Conservation (phyloP, 805 yeast species). For the Candida berthetii region DNA sequence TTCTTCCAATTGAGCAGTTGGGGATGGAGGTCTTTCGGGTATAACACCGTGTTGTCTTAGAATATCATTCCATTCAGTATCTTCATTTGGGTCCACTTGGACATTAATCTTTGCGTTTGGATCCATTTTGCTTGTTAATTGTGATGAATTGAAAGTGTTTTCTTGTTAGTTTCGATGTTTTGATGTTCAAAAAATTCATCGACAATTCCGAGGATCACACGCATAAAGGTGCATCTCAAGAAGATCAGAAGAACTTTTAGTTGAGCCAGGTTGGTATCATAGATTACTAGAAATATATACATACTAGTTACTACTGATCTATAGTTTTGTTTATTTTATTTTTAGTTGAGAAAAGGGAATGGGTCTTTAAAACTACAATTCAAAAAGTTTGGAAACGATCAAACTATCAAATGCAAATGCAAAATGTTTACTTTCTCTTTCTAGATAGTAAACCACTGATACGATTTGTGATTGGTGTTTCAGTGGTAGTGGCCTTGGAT, state of each 20-base stretch:
- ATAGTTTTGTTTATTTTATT: too few species aligned
- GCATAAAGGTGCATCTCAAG: too few species aligned
- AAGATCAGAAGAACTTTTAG: too few species aligned
- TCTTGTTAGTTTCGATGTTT: too few species aligned
- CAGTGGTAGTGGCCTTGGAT: not conserved
- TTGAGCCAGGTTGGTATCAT: too few species aligned
- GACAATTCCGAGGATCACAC: too few species aligned
- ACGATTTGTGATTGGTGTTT: constrained; percentile 1
- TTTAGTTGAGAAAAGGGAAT: too few species aligned
- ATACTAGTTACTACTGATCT: too few species aligned
- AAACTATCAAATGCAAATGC: not conserved
- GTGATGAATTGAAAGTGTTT: constrained; percentile 1
- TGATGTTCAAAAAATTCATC: too few species aligned
- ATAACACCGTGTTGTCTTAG: constrained; percentile 84
- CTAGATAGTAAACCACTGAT: not conserved
- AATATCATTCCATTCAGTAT: constrained; percentile 98
- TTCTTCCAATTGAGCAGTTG: constrained; percentile 80
- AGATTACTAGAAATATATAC: too few species aligned
- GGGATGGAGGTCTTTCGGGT: constrained; percentile 88
- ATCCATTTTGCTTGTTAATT: constrained; percentile 23
- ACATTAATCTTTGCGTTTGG: constrained; percentile 71
- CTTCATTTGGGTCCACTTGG: constrained; percentile 92
- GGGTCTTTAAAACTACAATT: too few species aligned
- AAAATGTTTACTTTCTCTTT: not conserved
- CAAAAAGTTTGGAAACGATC: too few species aligned